Base-by-base conservation (phyloP, 2,329 filamentous ascomycete species). In the Pezicula rhizophila region DNA sequence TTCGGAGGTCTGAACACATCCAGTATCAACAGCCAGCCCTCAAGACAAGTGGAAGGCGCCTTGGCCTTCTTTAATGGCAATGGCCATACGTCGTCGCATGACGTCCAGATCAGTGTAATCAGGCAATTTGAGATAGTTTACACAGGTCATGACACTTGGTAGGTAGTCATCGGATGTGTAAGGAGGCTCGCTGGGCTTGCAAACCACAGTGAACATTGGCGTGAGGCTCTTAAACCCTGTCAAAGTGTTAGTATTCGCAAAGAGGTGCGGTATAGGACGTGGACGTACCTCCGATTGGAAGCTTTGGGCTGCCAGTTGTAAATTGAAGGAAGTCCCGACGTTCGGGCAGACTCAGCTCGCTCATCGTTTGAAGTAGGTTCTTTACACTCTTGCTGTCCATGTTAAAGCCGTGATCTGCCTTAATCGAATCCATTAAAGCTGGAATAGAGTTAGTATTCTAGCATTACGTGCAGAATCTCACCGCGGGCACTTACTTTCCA, bases 141-240 rank as follows among this genome's bases (percentile, higher is more conserved):
- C 93, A 67, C 95, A 99, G 10, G 95, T 99, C 95, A 99, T 99
- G 66, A 99, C 95, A 66, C 91, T 97, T 11, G 95, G 93, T n/a
- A 99, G 78, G 63, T 97, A 99, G 71, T 99, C 93, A 64, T 99
- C 93, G 4, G 92, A 92, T 3, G 85, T 86, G 67, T 91, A 93
- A 2, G 93, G 93, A 14, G 89, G 83, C 64, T 99, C 93, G 67
- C 89, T 95, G n/a, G 92, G 92, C 69, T 96, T 96, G 77, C 93
- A 97, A 39, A 99, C 93, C 54, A 99, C 93, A 3, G 93, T 99
- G 66, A 99, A 97, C 85, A 97, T 96, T 17, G 93, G 93, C 2
- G 90, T 97, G 53, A 99, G 80, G 67, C 85, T 88, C 73, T 95
- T 96, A 79, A 99, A 99, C 52, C 93, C 91, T 96, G 48, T 42